phyloP scores from a whole-genome alignment of 2,329 filamentous ascomycete genomes.

The Mycogone perniciosa region DNA sequence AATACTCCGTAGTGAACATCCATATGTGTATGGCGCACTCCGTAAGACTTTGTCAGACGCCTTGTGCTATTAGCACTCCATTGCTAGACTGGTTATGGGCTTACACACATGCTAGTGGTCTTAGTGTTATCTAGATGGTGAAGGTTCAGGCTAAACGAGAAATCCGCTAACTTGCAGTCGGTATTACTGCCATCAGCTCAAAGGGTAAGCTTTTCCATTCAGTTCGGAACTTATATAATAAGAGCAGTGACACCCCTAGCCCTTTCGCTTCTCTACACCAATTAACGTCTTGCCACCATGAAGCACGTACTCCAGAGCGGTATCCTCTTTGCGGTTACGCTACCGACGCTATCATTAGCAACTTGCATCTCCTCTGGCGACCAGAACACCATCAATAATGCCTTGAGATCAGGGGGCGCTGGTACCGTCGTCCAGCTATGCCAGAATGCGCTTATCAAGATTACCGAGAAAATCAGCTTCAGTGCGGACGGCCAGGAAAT shows the following conservation, averaged over 20 bases:
- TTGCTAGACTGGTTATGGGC: too few relatives aligned
- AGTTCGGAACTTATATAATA: not conserved
- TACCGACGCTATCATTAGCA: conserved; percentile 3
- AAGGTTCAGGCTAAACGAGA: too few relatives aligned
- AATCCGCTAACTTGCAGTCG: too few relatives aligned
- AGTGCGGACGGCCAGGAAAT: conserved; percentile 21
- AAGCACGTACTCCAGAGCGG: not conserved
- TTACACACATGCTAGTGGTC: too few relatives aligned
- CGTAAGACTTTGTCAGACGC: too few relatives aligned
- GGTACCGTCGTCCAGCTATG: conserved; percentile 18
- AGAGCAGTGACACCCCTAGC: not conserved
- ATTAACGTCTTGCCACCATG: not conserved
- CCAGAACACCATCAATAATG: conserved; percentile 17
- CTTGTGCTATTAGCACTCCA: too few relatives aligned
- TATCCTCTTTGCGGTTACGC: conserved; percentile 1
- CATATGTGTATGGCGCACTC: too few relatives aligned
- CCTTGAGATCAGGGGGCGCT: conserved; percentile 14
- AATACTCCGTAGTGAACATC: too few relatives aligned
- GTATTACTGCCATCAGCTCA: not conserved
- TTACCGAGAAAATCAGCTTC: conserved; percentile 16
- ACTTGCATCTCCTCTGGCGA: conserved; percentile 18
- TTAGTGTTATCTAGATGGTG: too few relatives aligned
- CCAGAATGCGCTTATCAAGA: conserved; percentile 14
- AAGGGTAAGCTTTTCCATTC: too few relatives aligned
- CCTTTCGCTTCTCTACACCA: not conserved